These are phyloP conservation scores for Lobulomyces angularis DNA, from an alignment of 192 early-diverging fungal genomes.

Conservation along the genomic window DNA sequence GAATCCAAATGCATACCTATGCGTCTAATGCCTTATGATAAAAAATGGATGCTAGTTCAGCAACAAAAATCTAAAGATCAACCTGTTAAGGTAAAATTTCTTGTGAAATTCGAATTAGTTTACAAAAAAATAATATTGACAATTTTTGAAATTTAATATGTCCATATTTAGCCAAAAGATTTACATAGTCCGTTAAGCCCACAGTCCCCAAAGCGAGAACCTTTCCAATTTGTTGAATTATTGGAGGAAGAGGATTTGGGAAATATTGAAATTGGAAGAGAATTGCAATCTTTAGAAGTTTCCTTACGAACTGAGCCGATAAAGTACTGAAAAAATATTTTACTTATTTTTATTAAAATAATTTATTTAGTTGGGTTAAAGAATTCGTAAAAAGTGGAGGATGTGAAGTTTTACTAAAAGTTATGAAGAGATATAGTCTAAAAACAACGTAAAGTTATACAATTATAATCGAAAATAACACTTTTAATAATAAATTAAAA, in stretches of 20 bases:
- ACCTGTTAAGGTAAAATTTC: no score
- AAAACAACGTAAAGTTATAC: neutral
- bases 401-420: conserved; percentile 3
- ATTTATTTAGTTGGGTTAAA: conserved; percentile 12
- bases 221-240: conserved; percentile 8
- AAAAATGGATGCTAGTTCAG: conserved; percentile 10
- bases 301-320: conserved; percentile 15
- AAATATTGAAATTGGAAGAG: conserved; percentile 3
- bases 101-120: no score
- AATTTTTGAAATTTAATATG: no score
- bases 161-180: no score
- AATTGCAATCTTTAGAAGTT: conserved; percentile 14
- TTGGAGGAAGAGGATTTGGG: no score
- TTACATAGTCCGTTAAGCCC: no score
- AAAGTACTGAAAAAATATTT: neutral
- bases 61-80: conserved; percentile 11
- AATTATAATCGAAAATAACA: neutral
- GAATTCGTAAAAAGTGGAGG: conserved; percentile 8
- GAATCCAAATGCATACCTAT: conserved; percentile 9
- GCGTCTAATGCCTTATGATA: conserved; percentile 8
- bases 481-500: neutral
- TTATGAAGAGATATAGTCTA: conserved; percentile 4
- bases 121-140: no score
- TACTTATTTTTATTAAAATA: neutral
- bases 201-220: no score